A percentile compares a stretch with the other conserved stretches of the same genome.
Conservation (phyloP, 371 early-diverging fungal genomes). For the Mortierella sp. region DNA sequence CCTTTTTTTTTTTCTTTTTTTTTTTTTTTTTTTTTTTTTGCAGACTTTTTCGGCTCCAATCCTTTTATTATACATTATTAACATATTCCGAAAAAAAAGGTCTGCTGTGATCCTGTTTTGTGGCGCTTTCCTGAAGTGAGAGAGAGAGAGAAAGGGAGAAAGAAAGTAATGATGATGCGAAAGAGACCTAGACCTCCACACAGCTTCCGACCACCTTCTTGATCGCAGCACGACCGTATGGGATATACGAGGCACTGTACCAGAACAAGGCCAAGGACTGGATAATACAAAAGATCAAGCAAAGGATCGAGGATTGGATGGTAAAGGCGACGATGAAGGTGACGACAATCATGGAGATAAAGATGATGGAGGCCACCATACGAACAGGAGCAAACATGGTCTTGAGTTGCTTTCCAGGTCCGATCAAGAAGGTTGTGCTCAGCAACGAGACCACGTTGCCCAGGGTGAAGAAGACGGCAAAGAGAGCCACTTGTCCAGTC, state of each 20-base stretch:
- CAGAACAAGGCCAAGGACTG: slow-evolving; percentile 91
- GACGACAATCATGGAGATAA: slow-evolving; percentile 63
- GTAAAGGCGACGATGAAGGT: slow-evolving; percentile 75
- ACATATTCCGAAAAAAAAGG: no score
- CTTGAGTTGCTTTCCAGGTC: slow-evolving; percentile 85
- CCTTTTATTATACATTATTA: no score
- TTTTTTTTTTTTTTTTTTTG: no score
- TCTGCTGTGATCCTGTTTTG: no score
- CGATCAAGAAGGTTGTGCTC: slow-evolving; percentile 89
- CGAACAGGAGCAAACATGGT: slow-evolving; percentile 85
- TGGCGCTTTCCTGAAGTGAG: no score
- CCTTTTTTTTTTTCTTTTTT: no score
- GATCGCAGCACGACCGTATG: slow-evolving; percentile 62
- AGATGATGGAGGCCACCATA: slow-evolving; percentile 73
- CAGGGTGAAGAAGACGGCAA: slow-evolving; percentile 90
- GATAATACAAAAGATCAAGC: slow-evolving; percentile 78
- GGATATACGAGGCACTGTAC: slow-evolving; percentile 76
- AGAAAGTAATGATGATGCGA: no score
- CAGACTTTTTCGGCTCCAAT: no score
- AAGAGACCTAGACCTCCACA: slow-evolving; percentile 25
- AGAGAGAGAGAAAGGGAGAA: no score
- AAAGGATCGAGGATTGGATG: slow-evolving; percentile 65
- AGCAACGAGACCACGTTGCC: slow-evolving; percentile 89
- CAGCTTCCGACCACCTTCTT: slow-evolving; percentile 36
- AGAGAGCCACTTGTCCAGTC: slow-evolving; percentile 69